Evolutionary conservation across 2,329 filamentous ascomycete genomes (phyloP), one percentile per base, ranked within the genome.

Genomic region (Cladosporium sp.): DNA sequence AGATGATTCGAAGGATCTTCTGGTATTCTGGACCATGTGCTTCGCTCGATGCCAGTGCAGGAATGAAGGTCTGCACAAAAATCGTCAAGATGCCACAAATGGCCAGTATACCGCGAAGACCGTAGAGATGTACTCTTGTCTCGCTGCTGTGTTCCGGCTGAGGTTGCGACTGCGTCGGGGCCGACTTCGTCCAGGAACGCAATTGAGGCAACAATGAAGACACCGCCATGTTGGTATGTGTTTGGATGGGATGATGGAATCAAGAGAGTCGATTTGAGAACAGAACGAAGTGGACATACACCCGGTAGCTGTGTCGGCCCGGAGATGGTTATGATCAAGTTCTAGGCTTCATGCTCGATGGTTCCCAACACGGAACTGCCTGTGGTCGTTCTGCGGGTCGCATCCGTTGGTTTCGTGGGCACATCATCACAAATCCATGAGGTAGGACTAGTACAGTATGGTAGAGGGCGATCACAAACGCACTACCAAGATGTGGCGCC

Each of bases 11-110:
- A 32, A 83, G 69, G 30, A 81, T 70, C 18, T 73, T 69, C 69
- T 82, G 79, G 65, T 80, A 80, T 14, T 70, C 61, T 2, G 78
- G 76, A 0, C 79, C 79, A n/a, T 73, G 59, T 11, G 72, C 67
- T 58, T 78, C 76, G n/a, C 71, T 70, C 3, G 76, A 77, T 5
- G 81, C 79, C 11, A 80, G 72, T 10, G 76, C 73, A 16, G 81
- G 81, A 21, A 80, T 75, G 68, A 83, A 83, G 1, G 76, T 77
- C 53, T 77, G 73, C 53, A 84, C 78, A 69, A 81, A 83, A 49
- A 78, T 72, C 72, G 80, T 82, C 49, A 82, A 67, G 58, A 83
- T 81, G 13, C 77, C 76, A 66, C 79, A 72, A 14, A 83, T 68
- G 7, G 78, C 77, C 21, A 83, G 69, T n/a, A 81, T 67, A 34